Conservation (phyloP, 1,139 yeast species). For the Magnusiomyces ingens region DNA sequence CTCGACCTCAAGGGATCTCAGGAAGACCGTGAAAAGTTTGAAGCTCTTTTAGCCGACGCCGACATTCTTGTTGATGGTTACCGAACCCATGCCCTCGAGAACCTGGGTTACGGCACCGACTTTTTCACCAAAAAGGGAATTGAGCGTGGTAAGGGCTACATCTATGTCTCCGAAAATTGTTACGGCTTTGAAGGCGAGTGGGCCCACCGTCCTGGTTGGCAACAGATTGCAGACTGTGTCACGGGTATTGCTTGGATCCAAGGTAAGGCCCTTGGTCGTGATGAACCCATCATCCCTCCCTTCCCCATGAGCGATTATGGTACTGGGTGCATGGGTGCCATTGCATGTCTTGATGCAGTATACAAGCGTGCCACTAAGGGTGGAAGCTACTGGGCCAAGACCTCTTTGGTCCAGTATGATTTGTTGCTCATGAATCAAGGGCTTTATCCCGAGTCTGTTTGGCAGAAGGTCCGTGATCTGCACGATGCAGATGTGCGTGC, state of each 20-base stretch:
- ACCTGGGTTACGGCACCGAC: conserved; percentile 31
- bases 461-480: conserved; percentile 24
- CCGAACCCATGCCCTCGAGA: conserved; percentile 31
- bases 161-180: conserved; percentile 34
- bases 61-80: conserved; percentile 34
- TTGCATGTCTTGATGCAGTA: conserved; percentile 31
- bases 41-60: conserved; percentile 29
- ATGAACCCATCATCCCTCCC: conserved; percentile 35
- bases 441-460: conserved; percentile 25
- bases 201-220: conserved; percentile 36
- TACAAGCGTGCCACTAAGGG: conserved; percentile 30
- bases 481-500: conserved; percentile 23
- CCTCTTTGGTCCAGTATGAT: conserved; percentile 34
- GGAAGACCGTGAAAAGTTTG: conserved; percentile 28
- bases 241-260: conserved; percentile 36
- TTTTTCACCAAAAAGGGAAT: conserved; percentile 26
- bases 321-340: conserved; percentile 35
- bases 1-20: conserved; percentile 27
- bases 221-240: conserved; percentile 35
- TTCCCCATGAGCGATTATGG: conserved; percentile 37
- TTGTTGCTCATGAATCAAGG: conserved; percentile 32
- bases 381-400: conserved; percentile 33
- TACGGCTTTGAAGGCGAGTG: conserved; percentile 34
- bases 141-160: conserved; percentile 31
- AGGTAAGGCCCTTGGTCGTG: conserved; percentile 30